Evolutionary conservation across 2,329 filamentous ascomycete genomes (phyloP), one percentile per base, ranked within the genome.

Genomic region (Cercospora berteroae): DNA sequence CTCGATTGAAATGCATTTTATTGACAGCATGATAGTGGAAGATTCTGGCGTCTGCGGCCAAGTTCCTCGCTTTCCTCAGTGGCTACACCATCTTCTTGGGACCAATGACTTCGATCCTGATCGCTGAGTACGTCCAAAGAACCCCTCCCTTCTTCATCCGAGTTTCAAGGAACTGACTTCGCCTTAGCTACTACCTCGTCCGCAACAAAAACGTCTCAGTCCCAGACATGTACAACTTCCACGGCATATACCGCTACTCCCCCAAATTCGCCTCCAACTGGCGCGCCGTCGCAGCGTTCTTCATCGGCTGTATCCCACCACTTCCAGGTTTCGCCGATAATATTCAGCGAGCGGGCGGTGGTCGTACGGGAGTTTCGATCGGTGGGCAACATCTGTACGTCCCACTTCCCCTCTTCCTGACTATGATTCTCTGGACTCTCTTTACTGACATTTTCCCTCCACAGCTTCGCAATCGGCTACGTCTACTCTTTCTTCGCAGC

Each of bases 11-110:
- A 56, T 23, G 8, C n/a, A 0, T 8, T n/a, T 56, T 7, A 29
- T 4, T 56, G 29, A 57, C 52, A 57, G 25, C 7, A 57, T 31
- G 5, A 9, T 4, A 57, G 55, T 80, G 78, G 78, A 78, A 79
- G 66, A 78, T 79, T 52, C 74, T 79, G 8, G 74, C 74, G 4
- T 77, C 74, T 1, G 75, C 77, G 6, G 72, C 73, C 7, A 77
- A 76, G 59, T 79, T 80, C 71, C 72, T 80, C 20, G 71, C 75
- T 44, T 80, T 80, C 73, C 88, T 92, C 82, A 82, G 84, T 50
- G 88, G 88, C 0, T 89, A 89, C 76, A 85, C 85, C 1, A 82
- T 90, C 52, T 90, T 90, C 77, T 79, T 90, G 0, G 87, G 86
- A 0, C 87, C 88, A 0, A 87, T 90, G 70, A 86, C 86, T 0